Base-by-base conservation (phyloP, 2,329 filamentous ascomycete species). In the Dactylellina leptospora region DNA sequence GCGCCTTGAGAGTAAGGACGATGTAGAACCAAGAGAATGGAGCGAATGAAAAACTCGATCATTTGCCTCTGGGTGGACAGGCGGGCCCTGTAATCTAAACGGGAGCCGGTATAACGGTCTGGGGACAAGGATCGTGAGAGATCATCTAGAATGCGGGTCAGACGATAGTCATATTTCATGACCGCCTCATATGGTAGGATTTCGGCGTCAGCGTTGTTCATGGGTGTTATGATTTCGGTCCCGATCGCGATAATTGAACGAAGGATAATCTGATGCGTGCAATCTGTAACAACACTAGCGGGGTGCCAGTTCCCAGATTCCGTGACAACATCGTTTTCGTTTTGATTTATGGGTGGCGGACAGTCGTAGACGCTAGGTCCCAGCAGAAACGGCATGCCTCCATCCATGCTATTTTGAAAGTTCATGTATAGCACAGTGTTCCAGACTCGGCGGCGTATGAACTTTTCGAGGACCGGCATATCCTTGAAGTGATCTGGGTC, bases 91-190 rank as follows among this genome's bases (percentile, higher is more conserved):
- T 60, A 72, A n/a, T 72, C 59, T 13, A 64, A 54, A 13, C 59
- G 40, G 6, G 68, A 72, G 23, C 66, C 66, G 4, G 36, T 59
- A 28, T 72, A 72, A 25, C 42, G 44, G 9, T 72, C 68, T 9
- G 68, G 45, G 11, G 53, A 60, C 18, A 72, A 40, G 8, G 68
- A 45, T 18, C 44, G 54, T 9, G 68, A 59, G 4, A 72, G 18
- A 33, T 64, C 59, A 16, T 72, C 68, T 9, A 72, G 20, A 5
- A 72, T 72, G 11, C 47, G 60, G 4, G 68, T 72, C 9, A 72
- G 68, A n/a, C 68, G 68, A 27, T 72, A 72, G 30, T 72, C 68
- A 20, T 72, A 72, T 38, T 72, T 72, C 68, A 72, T 72, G 4
- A 72, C 54, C 6, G 54, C 53, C 13, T 64, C 68, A 10, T 72